phyloP scores from a whole-genome alignment of 2,329 filamentous ascomycete species.

The Xylogone sp. region DNA sequence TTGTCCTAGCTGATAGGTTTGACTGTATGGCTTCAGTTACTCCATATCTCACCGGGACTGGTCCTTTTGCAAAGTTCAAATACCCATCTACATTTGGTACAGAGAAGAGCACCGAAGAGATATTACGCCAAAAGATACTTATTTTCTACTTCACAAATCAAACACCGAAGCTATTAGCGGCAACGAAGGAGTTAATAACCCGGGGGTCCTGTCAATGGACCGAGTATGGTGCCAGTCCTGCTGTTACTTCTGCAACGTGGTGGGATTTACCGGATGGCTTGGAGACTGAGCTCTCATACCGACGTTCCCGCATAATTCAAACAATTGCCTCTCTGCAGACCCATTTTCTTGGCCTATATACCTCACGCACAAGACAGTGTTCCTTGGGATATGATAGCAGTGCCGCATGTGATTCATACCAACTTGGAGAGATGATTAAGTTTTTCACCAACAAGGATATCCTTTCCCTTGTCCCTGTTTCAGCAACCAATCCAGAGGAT shows the following conservation, averaged over 20 bases:
- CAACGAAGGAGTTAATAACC: conserved; percentile 60
- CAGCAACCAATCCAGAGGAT: conserved; percentile 39
- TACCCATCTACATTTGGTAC: conserved; percentile 46
- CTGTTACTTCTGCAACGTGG: conserved; percentile 52
- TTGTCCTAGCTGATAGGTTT: conserved; percentile 70
- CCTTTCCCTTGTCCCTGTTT: conserved; percentile 55
- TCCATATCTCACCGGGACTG: conserved; percentile 42
- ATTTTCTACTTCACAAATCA: conserved; percentile 63
- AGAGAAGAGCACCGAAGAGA: conserved; percentile 54
- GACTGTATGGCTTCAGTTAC: conserved; percentile 57
- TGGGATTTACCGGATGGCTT: conserved; percentile 68
- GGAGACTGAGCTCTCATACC: conserved; percentile 65
- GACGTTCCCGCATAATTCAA: conserved; percentile 63
- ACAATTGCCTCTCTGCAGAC: conserved; percentile 66
- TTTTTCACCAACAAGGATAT: conserved; percentile 63
- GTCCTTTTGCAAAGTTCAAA: conserved; percentile 43
- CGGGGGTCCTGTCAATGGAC: conserved; percentile 51
- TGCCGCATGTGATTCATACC: conserved; percentile 70
- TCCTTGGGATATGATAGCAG: conserved; percentile 72
- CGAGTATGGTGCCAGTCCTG: conserved; percentile 27
- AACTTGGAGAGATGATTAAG: conserved; percentile 72
- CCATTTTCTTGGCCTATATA: conserved; percentile 65
- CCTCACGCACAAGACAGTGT: conserved; percentile 65
- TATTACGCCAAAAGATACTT: conserved; percentile 65
- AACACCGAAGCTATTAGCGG: conserved; percentile 53